Percentiles rank a stretch among this genome's conserved stretches.
Conservation (phyloP, 2,329 filamentous ascomycete genomes). For the Sporothrix variecibatus region DNA sequence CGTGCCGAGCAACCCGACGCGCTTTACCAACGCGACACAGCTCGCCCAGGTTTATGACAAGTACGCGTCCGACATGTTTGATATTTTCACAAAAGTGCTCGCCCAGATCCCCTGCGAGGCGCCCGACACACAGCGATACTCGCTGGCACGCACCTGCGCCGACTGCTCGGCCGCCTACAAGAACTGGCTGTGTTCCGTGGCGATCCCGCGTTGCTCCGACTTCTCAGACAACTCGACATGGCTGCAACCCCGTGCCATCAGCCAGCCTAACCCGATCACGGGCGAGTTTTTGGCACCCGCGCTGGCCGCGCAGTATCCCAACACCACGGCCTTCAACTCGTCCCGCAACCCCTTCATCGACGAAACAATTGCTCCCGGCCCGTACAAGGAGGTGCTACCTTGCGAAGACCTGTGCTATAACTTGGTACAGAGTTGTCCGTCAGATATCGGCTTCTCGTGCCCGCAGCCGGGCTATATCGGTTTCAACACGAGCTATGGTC, state of each 20-base stretch:
- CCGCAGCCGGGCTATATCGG: constrained; percentile 52
- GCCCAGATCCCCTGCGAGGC: constrained; percentile 86
- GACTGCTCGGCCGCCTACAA: constrained; percentile 85
- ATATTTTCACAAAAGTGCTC: constrained; percentile 78
- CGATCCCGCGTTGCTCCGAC: constrained; percentile 89
- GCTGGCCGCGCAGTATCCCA: constrained; percentile 34
- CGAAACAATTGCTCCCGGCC: constrained; percentile 69
- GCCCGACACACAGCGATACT: constrained; percentile 72
- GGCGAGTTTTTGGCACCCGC: constrained; percentile 49
- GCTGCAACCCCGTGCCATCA: constrained; percentile 71
- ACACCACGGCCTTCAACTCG: constrained; percentile 48
- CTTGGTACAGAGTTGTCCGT: constrained; percentile 81
- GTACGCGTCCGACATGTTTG: constrained; percentile 68
- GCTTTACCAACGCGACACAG: constrained; percentile 58
- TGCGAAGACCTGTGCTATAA: constrained; percentile 87
- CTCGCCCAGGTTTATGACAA: constrained; percentile 77
- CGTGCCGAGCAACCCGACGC: constrained; percentile 75
- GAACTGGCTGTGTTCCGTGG: constrained; percentile 90
- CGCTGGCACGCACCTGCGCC: constrained; percentile 72
- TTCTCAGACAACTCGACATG: constrained; percentile 56
- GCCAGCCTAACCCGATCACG: constrained; percentile 70
- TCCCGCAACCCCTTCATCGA: constrained; percentile 78
- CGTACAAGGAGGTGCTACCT: constrained; percentile 90
- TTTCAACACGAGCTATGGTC: constrained; percentile 52
- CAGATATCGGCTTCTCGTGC: constrained; percentile 73